Evolutionary conservation across 192 early-diverging fungal species (phyloP).

Genomic region (Coemansia sp.): DNA sequence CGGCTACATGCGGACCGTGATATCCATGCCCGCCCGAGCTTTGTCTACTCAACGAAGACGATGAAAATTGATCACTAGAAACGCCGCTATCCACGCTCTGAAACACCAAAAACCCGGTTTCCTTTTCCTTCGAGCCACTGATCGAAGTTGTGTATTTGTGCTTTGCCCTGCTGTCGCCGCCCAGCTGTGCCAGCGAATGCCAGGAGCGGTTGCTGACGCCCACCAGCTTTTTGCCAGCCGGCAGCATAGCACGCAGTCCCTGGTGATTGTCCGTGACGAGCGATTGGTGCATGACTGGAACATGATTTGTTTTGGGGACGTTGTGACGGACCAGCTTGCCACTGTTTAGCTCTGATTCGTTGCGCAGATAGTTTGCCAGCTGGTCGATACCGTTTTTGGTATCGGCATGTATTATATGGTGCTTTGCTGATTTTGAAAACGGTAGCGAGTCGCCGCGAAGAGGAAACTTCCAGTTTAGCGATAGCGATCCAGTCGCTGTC

Average conservation of each 20-base stretch:
- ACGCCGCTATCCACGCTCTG: background rate
- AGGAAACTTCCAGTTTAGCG: constrained; percentile 35
- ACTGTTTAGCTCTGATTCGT: constrained; percentile 20
- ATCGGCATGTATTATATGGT: constrained; percentile 42
- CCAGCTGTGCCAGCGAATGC: constrained; percentile 11
- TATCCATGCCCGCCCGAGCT: constrained; percentile 11
- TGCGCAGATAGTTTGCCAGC: constrained; percentile 40
- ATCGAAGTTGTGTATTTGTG: background rate
- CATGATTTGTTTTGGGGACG: background rate
- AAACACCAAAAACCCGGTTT: background rate
- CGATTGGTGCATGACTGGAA: background rate
- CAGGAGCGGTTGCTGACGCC: constrained; percentile 10
- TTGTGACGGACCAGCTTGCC: background rate
- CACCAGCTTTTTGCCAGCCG: background rate
- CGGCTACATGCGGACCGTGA: background rate
- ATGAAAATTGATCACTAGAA: constrained; percentile 7
- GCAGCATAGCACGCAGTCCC: background rate
- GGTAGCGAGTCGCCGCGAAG: constrained; percentile 33
- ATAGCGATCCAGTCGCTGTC: constrained; percentile 1
- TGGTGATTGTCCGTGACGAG: background rate
- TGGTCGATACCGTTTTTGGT: constrained; percentile 36
- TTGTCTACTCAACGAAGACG: constrained; percentile 20
- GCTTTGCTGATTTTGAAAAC: constrained; percentile 13
- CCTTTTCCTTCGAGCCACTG: background rate
- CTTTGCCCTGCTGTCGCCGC: background rate